Conservation (phyloP, 2,329 filamentous ascomycete species). For the Xylariaceae sp. region DNA sequence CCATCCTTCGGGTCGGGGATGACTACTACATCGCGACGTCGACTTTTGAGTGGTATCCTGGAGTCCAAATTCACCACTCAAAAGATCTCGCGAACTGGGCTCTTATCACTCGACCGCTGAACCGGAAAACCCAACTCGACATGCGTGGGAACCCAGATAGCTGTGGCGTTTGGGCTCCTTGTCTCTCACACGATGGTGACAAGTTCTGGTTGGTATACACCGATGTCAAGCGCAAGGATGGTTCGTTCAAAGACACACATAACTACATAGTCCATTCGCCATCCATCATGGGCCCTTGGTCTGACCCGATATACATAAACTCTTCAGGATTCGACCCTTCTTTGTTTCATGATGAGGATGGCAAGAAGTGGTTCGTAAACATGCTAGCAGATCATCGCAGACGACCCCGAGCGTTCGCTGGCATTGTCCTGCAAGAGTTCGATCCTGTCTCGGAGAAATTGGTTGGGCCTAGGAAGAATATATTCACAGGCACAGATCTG, state of each 20-base stretch:
- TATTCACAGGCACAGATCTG: constrained; percentile 54
- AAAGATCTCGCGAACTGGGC: constrained; percentile 53
- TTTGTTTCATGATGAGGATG: constrained; percentile 56
- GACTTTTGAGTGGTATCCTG: constrained; percentile 55
- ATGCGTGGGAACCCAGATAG: constrained; percentile 60
- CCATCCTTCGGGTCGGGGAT: constrained; percentile 48
- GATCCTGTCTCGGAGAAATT: constrained; percentile 48
- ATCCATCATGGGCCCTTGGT: constrained; percentile 58
- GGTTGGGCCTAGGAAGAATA: constrained; percentile 53
- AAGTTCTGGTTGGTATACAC: constrained; percentile 64
- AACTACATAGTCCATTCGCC: constrained; percentile 60
- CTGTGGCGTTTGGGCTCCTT: constrained; percentile 64
- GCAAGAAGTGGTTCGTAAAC: constrained; percentile 55
- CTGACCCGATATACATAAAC: constrained; percentile 58
- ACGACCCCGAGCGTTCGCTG: constrained; percentile 49
- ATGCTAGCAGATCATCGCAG: constrained; percentile 55
- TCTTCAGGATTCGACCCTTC: constrained; percentile 63
- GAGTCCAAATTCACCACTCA: constrained; percentile 55
- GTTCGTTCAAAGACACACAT: constrained; percentile 61
- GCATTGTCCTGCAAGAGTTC: constrained; percentile 59
- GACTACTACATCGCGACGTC: constrained; percentile 57
- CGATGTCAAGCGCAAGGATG: constrained; percentile 66
- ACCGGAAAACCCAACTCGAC: constrained; percentile 49
- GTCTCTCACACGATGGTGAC: constrained; percentile 58
- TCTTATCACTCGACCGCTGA: constrained; percentile 46